Conservation (phyloP, 2,329 filamentous ascomycete genomes). For the Boeremia exigua region DNA sequence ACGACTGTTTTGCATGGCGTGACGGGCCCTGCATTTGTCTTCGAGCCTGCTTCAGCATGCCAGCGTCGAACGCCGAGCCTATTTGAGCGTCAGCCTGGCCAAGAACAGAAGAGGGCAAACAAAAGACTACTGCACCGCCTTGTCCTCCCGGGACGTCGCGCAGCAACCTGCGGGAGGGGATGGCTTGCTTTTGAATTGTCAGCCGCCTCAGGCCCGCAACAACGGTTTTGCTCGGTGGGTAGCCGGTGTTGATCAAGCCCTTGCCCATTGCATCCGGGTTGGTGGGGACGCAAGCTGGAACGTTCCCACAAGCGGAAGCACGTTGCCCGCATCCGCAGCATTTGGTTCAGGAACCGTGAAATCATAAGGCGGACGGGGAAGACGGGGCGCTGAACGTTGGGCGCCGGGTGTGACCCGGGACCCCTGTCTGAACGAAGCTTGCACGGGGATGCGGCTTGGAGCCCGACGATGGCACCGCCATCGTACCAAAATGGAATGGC, state of each 20-base stretch:
- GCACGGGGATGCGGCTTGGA: constrained; percentile 15
- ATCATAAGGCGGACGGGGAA: constrained; percentile 37
- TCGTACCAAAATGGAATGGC: constrained; percentile 15
- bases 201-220: constrained; percentile 16
- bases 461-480: constrained; percentile 12
- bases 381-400: constrained; percentile 27
- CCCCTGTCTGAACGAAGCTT: constrained; percentile 18
- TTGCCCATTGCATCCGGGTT: constrained; percentile 17
- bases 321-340: constrained; percentile 27
- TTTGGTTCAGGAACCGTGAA: constrained; percentile 25
- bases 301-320: constrained; percentile 25
- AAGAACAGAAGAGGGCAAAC: constrained; percentile 5
- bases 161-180: not conserved
- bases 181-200: constrained; percentile 7
- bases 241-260: constrained; percentile 7
- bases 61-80: constrained; percentile 5
- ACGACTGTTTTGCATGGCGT: constrained; percentile 11
- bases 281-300: constrained; percentile 27
- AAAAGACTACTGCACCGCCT: constrained; percentile 16
- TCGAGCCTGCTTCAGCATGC: not conserved
- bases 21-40: constrained; percentile 12
- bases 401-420: constrained; percentile 18
- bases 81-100: constrained; percentile 6
- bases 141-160: constrained; percentile 4
- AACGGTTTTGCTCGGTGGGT: constrained; percentile 4